Percentiles rank a stretch among this genome's conserved stretches.
Evolutionary conservation across 495 filamentous ascomycete genomes (phyloP).

Genomic region (Penicillium flavigenum): DNA sequence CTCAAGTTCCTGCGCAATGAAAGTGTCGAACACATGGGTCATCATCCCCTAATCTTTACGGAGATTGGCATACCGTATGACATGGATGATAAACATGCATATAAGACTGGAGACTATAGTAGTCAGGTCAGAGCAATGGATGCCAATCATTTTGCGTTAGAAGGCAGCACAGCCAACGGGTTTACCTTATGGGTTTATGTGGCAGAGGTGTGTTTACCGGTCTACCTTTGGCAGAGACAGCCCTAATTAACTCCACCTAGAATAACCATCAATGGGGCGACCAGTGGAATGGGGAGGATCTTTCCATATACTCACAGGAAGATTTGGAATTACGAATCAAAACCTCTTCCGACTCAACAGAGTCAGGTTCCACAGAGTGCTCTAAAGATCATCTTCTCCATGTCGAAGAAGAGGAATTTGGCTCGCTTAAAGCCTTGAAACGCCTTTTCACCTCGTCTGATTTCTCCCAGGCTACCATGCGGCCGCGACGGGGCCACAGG

Average conservation of each 20-base stretch:
- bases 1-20: constrained; percentile 84
- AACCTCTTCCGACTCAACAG: constrained; percentile 25
- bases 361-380: constrained; percentile 52
- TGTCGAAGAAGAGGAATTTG: constrained; percentile 55
- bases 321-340: constrained; percentile 60
- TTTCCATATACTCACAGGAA: constrained; percentile 83
- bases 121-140: constrained; percentile 94
- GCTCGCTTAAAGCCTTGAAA: constrained; percentile 69
- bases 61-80: constrained; percentile 99
- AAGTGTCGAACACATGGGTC: constrained; percentile 85
- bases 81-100: constrained; percentile 94
- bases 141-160: constrained; percentile 91
- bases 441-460: constrained; percentile 67
- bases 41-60: constrained; percentile 85
- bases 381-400: constrained; percentile 53
- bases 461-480: constrained; percentile 46
- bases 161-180: constrained; percentile 75
- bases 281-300: constrained; percentile 95
- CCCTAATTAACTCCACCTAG: constrained; percentile 35
- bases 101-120: constrained; percentile 90
- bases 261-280: constrained; percentile 92
- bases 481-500: constrained; percentile 65
- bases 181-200: constrained; percentile 90
- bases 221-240: not conserved
- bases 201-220: constrained; percentile 53